Evolutionary conservation across 495 filamentous ascomycete genomes (phyloP).

Genomic region (Trichoderma gamsii): DNA sequence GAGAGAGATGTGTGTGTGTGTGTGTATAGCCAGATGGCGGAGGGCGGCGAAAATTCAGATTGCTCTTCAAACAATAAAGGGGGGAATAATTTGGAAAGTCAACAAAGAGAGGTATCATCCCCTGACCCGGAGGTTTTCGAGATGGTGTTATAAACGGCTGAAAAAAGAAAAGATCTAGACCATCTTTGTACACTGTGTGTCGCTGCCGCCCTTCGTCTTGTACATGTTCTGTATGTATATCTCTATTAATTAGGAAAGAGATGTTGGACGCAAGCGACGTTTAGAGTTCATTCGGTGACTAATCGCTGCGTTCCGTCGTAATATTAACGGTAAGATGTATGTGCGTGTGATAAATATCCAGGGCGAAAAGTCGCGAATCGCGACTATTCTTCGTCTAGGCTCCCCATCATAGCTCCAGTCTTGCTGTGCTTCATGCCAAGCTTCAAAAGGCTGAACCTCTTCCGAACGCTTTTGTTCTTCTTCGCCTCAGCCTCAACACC

Average conservation of each 20-base stretch:
- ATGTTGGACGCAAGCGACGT: background rate
- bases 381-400: slow-evolving; percentile 40
- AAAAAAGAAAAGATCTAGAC: background rate
- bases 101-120: slow-evolving; percentile 1
- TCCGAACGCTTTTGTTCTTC: slow-evolving; percentile 48
- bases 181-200: background rate
- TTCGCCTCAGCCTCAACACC: background rate
- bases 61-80: background rate
- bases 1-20: background rate
- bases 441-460: slow-evolving; percentile 62
- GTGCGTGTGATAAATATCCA: background rate
- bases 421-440: slow-evolving; percentile 61
- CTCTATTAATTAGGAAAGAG: background rate
- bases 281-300: too few species aligned
- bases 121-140: background rate
- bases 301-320: too few species aligned
- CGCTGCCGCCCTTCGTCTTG: background rate
- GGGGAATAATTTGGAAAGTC: background rate
- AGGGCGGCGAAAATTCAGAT: background rate
- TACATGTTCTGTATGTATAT: background rate
- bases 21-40: background rate
- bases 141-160: background rate
- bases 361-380: background rate
- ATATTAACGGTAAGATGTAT: background rate
- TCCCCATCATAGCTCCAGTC: slow-evolving; percentile 42